Percentiles rank a stretch among this genome's conserved stretches.
These are phyloP conservation scores for Emericellopsis cladophorae DNA, from an alignment of 2,329 filamentous ascomycete genomes.

Conservation along the genomic window DNA sequence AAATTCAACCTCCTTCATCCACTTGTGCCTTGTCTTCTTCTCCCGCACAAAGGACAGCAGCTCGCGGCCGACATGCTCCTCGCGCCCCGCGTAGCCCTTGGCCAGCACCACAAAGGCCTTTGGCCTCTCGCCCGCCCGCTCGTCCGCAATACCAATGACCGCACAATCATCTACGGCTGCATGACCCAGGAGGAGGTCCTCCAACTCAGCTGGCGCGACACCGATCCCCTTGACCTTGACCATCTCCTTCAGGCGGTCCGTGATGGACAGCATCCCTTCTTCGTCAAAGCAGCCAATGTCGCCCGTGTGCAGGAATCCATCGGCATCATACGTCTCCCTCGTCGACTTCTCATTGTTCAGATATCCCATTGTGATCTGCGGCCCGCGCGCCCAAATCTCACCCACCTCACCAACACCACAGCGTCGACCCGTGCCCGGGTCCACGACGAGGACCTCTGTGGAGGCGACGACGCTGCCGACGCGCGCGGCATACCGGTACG, in stretches of 20 bases:
- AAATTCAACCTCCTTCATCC: slow-evolving; percentile 37
- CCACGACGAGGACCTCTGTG: slow-evolving; percentile 47
- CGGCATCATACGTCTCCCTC: slow-evolving; percentile 34
- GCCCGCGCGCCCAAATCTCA: slow-evolving; percentile 31
- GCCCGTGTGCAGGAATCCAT: slow-evolving; percentile 47
- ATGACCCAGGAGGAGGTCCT: slow-evolving; percentile 48
- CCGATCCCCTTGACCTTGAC: slow-evolving; percentile 55
- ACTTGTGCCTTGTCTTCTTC: slow-evolving; percentile 42
- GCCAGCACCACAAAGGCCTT: slow-evolving; percentile 44
- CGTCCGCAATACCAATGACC: slow-evolving; percentile 37
- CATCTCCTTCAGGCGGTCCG: slow-evolving; percentile 54
- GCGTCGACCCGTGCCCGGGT: slow-evolving; percentile 37
- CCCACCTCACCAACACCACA: slow-evolving; percentile 37
- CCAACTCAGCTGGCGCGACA: slow-evolving; percentile 50
- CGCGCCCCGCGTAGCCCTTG: slow-evolving; percentile 6
- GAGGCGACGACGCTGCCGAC: slow-evolving; percentile 44
- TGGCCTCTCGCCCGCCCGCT: slow-evolving; percentile 42
- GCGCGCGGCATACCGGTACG: slow-evolving; percentile 42
- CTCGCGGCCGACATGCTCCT: slow-evolving; percentile 17
- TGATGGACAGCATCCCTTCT: slow-evolving; percentile 43
- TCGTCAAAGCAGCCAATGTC: slow-evolving; percentile 42
- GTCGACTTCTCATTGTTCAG: slow-evolving; percentile 28
- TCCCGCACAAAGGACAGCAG: slow-evolving; percentile 37
- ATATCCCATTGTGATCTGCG: slow-evolving; percentile 37
- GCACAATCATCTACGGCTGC: slow-evolving; percentile 42